These are phyloP conservation scores for Ophiostoma sp. DNA, from an alignment of 2,329 filamentous ascomycete genomes.

Conservation along the genomic window DNA sequence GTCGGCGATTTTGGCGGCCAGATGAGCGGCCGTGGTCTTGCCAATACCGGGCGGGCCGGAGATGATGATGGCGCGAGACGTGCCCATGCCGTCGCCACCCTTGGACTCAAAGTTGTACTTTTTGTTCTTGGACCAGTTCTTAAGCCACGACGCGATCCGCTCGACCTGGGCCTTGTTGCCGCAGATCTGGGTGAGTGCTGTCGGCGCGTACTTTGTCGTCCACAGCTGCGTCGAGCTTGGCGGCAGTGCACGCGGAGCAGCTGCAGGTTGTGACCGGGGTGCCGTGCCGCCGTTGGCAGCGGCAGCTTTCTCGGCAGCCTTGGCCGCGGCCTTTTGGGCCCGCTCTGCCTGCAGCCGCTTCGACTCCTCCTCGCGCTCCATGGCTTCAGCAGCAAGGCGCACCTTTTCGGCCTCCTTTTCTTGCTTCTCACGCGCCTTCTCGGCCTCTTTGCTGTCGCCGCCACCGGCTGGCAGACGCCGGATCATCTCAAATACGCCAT, in stretches of 20 bases:
- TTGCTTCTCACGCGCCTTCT: slow-evolving; percentile 78
- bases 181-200: slow-evolving; percentile 78
- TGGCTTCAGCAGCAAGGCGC: slow-evolving; percentile 71
- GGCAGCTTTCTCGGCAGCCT: slow-evolving; percentile 36
- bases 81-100: slow-evolving; percentile 78
- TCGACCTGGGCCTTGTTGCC: slow-evolving; percentile 90
- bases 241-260: slow-evolving; percentile 36
- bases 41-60: slow-evolving; percentile 94
- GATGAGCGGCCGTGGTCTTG: slow-evolving; percentile 93
- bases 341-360: slow-evolving; percentile 49
- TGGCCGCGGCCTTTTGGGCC: slow-evolving; percentile 47
- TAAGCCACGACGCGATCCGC: slow-evolving; percentile 82
- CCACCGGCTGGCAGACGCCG: slow-evolving; percentile 75
- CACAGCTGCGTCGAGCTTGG: slow-evolving; percentile 58
- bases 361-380: slow-evolving; percentile 75
- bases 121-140: slow-evolving; percentile 71
- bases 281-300: slow-evolving; percentile 11
- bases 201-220: slow-evolving; percentile 93
- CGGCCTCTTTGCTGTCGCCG: slow-evolving; percentile 80
- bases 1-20: slow-evolving; percentile 86
- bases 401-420: slow-evolving; percentile 80
- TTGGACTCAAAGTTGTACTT: slow-evolving; percentile 76
- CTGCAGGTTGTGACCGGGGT: slow-evolving; percentile 17
- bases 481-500: slow-evolving; percentile 85
- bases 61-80: slow-evolving; percentile 84